phyloP scores from a whole-genome alignment of 2,329 filamentous ascomycete genomes.

The Neonectria magnoliae region DNA sequence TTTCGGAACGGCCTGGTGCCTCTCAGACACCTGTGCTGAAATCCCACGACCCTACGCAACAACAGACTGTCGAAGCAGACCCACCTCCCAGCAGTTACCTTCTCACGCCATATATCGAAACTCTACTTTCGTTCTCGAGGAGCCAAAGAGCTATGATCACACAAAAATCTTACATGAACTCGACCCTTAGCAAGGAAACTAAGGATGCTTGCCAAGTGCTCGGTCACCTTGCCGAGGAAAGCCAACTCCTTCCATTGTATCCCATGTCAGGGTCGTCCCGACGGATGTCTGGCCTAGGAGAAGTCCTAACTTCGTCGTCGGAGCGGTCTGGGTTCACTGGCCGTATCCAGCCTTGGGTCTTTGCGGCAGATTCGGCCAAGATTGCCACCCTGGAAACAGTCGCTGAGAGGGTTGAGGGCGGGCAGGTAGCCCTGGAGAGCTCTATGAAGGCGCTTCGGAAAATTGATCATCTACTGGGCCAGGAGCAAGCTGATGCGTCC shows the following conservation, averaged over 20 bases:
- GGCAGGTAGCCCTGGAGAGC: constrained; percentile 64
- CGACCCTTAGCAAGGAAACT: constrained; percentile 59
- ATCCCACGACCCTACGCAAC: constrained; percentile 15
- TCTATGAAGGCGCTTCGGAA: constrained; percentile 61
- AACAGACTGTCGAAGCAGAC: constrained; percentile 23
- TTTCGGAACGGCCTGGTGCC: constrained; percentile 47
- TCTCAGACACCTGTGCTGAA: constrained; percentile 38
- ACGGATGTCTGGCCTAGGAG: constrained; percentile 54
- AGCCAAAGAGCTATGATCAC: constrained; percentile 67
- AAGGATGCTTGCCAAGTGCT: constrained; percentile 62
- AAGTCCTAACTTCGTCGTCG: constrained; percentile 50
- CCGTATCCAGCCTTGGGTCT: constrained; percentile 66
- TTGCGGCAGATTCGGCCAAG: constrained; percentile 68
- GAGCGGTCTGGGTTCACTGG: constrained; percentile 53
- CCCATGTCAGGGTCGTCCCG: constrained; percentile 52
- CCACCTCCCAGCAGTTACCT: constrained; percentile 52
- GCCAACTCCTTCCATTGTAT: constrained; percentile 66
- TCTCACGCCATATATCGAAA: constrained; percentile 65
- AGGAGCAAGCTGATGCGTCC: constrained; percentile 38
- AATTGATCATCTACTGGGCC: constrained; percentile 60
- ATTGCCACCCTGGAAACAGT: constrained; percentile 67
- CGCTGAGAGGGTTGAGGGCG: constrained; percentile 68
- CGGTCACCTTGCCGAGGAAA: constrained; percentile 68
- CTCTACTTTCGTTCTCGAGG: constrained; percentile 61
- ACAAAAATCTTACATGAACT: constrained; percentile 67